Percentiles rank a stretch among this genome's conserved stretches.
Conservation (phyloP, 306 rosid species). For the Sophora flavescens region DNA sequence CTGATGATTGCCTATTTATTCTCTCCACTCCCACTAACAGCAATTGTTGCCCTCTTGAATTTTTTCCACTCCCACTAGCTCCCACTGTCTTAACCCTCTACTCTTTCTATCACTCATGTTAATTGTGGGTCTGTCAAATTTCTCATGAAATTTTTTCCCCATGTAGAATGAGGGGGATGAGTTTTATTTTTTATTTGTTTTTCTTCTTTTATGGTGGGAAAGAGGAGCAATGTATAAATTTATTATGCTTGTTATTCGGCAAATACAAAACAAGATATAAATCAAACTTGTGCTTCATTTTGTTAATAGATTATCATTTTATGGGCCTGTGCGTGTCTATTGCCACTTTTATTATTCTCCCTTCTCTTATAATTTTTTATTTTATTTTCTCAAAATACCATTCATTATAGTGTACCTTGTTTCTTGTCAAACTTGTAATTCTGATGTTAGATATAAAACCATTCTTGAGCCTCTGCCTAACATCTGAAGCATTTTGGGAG, state of each 20-base stretch:
- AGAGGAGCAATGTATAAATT: conserved; percentile 21
- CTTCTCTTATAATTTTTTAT: background rate
- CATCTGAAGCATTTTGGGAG: too few species aligned
- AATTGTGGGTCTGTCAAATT: too few species aligned
- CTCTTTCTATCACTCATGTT: too few species aligned
- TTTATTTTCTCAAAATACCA: background rate
- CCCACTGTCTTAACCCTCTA: too few species aligned
- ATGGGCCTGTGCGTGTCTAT: background rate
- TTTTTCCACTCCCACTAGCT: too few species aligned
- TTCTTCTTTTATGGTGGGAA: conserved; percentile 15
- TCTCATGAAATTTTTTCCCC: too few species aligned
- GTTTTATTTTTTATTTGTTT: background rate
- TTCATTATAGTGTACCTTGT: background rate
- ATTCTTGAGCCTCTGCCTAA: too few species aligned
- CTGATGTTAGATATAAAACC: background rate
- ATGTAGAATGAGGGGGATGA: background rate
- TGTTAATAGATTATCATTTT: conserved; percentile 26
- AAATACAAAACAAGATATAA: conserved; percentile 2
- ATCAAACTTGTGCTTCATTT: conserved; percentile 30
- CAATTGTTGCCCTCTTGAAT: too few species aligned
- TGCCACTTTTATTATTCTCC: conserved; percentile 23
- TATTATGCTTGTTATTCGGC: background rate
- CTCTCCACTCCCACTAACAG: too few species aligned
- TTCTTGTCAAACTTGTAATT: conserved; percentile 18
- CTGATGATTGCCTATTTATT: background rate